Evolutionary conservation across 495 filamentous ascomycete species (phyloP).

Genomic region (Aspergillus steynii): DNA sequence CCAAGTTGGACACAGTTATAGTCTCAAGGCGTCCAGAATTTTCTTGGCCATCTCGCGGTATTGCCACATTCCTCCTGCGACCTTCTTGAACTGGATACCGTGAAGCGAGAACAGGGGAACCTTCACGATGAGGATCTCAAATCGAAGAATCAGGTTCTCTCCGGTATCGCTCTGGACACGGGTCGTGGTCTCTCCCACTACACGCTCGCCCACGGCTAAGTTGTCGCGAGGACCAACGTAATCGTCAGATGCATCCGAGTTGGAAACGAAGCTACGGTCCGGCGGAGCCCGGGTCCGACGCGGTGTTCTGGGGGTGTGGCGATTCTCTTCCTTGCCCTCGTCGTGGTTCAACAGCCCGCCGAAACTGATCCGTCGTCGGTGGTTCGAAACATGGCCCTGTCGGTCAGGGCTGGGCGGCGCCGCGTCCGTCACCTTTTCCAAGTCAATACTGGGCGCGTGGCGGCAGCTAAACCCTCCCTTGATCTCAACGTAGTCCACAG

Average conservation of each 20-base stretch:
- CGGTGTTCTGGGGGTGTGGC: constrained; percentile 30
- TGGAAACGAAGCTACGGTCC: constrained; percentile 70
- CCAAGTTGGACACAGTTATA: constrained; percentile 47
- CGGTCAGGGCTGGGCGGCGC: constrained; percentile 55
- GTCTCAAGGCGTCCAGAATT: constrained; percentile 83
- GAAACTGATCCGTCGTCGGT: constrained; percentile 81
- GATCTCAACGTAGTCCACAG: constrained; percentile 90
- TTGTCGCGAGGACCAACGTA: constrained; percentile 52
- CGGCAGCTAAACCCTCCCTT: constrained; percentile 89
- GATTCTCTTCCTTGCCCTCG: constrained; percentile 47
- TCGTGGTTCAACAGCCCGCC: constrained; percentile 66
- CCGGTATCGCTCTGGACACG: constrained; percentile 86
- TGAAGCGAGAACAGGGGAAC: constrained; percentile 91
- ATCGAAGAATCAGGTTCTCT: constrained; percentile 75
- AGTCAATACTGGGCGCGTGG: constrained; percentile 85
- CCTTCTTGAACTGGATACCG: constrained; percentile 97
- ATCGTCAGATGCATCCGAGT: constrained; percentile 78
- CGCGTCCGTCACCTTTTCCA: constrained; percentile 66
- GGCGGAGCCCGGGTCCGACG: constrained; percentile 47
- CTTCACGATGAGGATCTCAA: constrained; percentile 98
- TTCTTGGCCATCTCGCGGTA: constrained; percentile 97
- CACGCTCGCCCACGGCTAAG: constrained; percentile 42
- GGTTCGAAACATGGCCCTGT: constrained; percentile 55
- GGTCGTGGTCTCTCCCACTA: constrained; percentile 78
- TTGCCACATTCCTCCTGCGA: constrained; percentile 94